A percentile compares a stretch with the other conserved stretches of the same genome.
These are phyloP conservation scores for Cyberlindnera maclurae DNA, from an alignment of 805 yeast genomes.

Conservation along the genomic window DNA sequence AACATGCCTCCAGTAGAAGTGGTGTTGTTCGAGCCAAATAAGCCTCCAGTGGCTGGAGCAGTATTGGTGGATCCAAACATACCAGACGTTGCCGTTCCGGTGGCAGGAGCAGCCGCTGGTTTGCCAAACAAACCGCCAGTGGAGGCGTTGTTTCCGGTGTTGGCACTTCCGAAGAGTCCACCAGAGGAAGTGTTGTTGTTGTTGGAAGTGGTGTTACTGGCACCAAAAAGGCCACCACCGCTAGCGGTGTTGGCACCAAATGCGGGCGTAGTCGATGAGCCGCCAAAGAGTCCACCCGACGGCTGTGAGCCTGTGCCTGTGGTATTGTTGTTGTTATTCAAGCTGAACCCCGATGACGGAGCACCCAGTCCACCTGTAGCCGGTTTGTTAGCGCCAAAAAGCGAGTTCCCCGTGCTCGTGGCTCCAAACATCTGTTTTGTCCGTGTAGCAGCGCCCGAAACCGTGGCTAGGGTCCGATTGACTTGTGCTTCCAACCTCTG, in stretches of 20 bases:
- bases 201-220: conserved; percentile 8
- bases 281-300: neutral
- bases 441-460: too few relatives aligned
- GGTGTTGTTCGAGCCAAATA: conserved; percentile 26
- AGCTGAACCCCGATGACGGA: conserved; percentile 11
- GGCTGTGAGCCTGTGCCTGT: conserved; percentile 1
- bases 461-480: too few relatives aligned
- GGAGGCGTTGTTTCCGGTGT: conserved; percentile 5
- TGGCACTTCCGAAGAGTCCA: conserved; percentile 3
- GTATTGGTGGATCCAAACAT: conserved; percentile 1
- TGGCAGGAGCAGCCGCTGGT: conserved; percentile 6
- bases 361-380: conserved; percentile 13
- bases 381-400: conserved; percentile 19
- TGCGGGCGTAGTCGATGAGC: too few relatives aligned
- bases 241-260: too few relatives aligned
- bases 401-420: conserved; percentile 6
- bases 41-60: conserved; percentile 26
- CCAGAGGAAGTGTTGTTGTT: conserved; percentile 2
- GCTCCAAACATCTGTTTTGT: conserved; percentile 9
- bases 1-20: conserved; percentile 23
- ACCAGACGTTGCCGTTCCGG: conserved; percentile 1
- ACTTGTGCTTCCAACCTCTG: too few relatives aligned
- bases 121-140: conserved; percentile 29
- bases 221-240: conserved; percentile 10
- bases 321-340: conserved; percentile 9